A percentile compares a stretch with the other conserved stretches of the same genome.
phyloP scores from a whole-genome alignment of 495 filamentous ascomycete genomes.

The Parachaetomium inaequale region DNA sequence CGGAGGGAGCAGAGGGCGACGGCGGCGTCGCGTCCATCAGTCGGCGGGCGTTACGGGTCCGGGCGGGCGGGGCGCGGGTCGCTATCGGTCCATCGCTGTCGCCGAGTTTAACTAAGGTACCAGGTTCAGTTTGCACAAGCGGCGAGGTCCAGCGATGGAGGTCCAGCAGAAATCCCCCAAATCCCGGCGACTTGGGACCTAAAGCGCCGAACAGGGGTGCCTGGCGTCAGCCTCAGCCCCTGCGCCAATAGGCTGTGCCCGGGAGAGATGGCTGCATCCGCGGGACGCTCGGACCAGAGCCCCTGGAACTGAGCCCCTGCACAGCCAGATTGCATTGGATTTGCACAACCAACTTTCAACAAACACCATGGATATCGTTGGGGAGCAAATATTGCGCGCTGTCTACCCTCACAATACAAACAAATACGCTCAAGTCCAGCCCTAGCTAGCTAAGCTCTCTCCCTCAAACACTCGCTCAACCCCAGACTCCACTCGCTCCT shows the following conservation, averaged over 20 bases:
- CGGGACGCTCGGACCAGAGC: slow-evolving; percentile 1
- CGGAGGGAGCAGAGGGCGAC: slow-evolving; percentile 23
- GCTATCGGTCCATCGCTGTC: slow-evolving; percentile 14
- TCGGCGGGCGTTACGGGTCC: neutral
- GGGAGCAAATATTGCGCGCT: too few relatives aligned
- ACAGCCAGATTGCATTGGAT: too few relatives aligned
- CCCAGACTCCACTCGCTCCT: neutral
- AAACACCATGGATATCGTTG: too few relatives aligned
- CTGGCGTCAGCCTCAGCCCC: neutral
- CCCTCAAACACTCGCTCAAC: neutral
- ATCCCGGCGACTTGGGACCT: neutral
- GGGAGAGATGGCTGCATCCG: neutral
- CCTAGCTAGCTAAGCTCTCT: neutral
- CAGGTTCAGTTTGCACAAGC: neutral
- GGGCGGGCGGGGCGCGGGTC: neutral
- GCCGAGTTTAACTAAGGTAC: neutral
- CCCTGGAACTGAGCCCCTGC: neutral
- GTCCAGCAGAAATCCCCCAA: slow-evolving; percentile 8
- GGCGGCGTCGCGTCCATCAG: slow-evolving; percentile 27
- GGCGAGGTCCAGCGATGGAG: neutral
- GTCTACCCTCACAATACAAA: neutral
- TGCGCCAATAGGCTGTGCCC: neutral
- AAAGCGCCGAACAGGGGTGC: neutral
- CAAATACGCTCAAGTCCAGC: neutral
- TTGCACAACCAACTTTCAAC: too few relatives aligned